Conservation (phyloP, 345 rosid genomes). For the Punica granatum region DNA sequence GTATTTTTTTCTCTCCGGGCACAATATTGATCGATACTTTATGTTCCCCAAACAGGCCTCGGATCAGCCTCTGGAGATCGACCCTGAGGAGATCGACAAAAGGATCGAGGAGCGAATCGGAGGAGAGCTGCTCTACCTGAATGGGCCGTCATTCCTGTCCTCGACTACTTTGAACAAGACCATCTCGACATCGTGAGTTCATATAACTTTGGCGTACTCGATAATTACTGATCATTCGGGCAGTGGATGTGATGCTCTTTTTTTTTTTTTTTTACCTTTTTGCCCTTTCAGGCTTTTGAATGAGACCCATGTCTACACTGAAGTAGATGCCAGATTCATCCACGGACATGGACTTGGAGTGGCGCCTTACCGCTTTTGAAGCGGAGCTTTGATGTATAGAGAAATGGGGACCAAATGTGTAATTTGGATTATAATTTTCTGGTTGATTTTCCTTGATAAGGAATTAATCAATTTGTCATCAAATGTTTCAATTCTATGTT, state of each 20-base stretch:
- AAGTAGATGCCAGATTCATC: conserved; percentile 80
- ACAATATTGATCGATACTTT: not conserved
- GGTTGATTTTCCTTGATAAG: conserved; percentile 1
- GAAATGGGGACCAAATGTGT: not conserved
- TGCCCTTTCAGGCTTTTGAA: conserved; percentile 54
- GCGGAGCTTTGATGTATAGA: conserved; percentile 26
- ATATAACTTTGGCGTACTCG: not conserved
- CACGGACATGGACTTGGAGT: conserved; percentile 94
- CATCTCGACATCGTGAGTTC: conserved; percentile 62
- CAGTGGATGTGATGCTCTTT: not conserved
- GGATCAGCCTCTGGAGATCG: conserved; percentile 57
- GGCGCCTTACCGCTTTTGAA: conserved; percentile 52
- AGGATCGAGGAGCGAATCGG: conserved; percentile 60
- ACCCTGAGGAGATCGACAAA: conserved; percentile 56
- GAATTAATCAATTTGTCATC: not conserved
- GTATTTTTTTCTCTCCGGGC: not conserved
- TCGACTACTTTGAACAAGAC: conserved; percentile 81
- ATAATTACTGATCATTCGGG: not conserved
- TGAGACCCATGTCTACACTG: conserved; percentile 90
- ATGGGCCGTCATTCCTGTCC: conserved; percentile 72
- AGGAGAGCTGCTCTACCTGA: conserved; percentile 67
- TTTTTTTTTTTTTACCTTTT: not conserved
- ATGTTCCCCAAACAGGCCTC: conserved; percentile 45
- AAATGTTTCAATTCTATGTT: not conserved
- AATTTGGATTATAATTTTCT: not conserved